Base-by-base conservation (phyloP, 495 filamentous ascomycete genomes). In the Sabuloglossum arenarium region DNA sequence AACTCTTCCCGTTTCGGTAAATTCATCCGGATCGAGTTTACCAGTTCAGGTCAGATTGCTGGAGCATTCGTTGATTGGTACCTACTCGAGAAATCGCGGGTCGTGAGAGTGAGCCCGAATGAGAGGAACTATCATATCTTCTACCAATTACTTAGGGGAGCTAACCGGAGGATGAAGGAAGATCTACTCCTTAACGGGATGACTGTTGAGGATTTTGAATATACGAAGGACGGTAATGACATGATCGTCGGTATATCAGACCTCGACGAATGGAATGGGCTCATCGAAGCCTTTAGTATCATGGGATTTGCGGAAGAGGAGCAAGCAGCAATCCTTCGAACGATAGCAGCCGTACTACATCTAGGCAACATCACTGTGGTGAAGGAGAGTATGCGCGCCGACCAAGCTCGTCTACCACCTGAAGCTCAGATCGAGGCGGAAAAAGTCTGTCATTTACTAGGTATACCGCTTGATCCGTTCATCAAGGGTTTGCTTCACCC, bases 11-110 rank as follows among this genome's bases (percentile, higher is more conserved):
- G 93, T 55, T 99, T 99, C 66, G 93, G 93, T 59, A 99, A 99
- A 69, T 99, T 99, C 66, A 99, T 99, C 66, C 76, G 93, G 39
- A 97, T 99, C 62, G 87, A 96, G 64, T 96, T 99, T 65, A 88
- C 82, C 12, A 77, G 86, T 31, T 79, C 81, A 37, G 93, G 93
- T 12, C 86, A 93, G 34, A 97, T 99, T 58, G 88, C 84, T 31
- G 93, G 93, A 14, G 93, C 93, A 27, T 96, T 83, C 69, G 95
- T 99, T 49, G 88, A 99, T 66, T 99, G 93, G 93, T 97, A 97
- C 68, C 74, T 99, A 0, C 68, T 99, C 11, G 93, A 99, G 63
- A 99, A 99, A 64, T 97, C 91, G 1, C 77, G 93, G 51, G 93
- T 99, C 6, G 88, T 97, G 21, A 83, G 82, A 43, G 78, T 94